Percentiles rank a stretch among this genome's conserved stretches.
Conservation (phyloP, 2,329 filamentous ascomycete species). For the Cordyceps cateniannulata region DNA sequence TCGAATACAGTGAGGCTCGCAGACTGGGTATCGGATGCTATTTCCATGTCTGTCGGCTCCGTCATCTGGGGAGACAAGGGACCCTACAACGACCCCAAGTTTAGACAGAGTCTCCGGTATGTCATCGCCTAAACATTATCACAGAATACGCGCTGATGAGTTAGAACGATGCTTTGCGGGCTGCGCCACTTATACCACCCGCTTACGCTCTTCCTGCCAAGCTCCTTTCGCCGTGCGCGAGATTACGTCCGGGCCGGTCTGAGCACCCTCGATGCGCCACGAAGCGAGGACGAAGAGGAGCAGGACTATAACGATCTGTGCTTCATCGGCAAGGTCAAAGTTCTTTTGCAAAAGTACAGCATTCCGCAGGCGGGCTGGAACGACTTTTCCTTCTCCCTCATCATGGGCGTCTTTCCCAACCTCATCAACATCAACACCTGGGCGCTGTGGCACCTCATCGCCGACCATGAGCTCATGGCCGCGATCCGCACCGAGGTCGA, state of each 20-base stretch:
- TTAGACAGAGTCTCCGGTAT: constrained; percentile 5
- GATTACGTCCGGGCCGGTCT: constrained; percentile 4
- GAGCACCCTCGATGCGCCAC: constrained; percentile 1
- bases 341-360: background rate
- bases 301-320: background rate
- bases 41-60: constrained; percentile 6
- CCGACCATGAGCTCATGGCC: background rate
- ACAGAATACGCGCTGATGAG: background rate
- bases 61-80: constrained; percentile 10
- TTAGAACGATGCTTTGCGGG: constrained; percentile 3
- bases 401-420: constrained; percentile 9
- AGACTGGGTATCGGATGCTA: background rate
- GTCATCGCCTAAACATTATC: background rate
- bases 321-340: constrained; percentile 7
- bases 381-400: constrained; percentile 11
- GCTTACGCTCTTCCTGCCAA: constrained; percentile 2
- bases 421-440: constrained; percentile 9
- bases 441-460: constrained; percentile 10
- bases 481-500: constrained; percentile 2
- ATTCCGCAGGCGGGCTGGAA: constrained; percentile 4
- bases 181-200: constrained; percentile 1
- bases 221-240: background rate
- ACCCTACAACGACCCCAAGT: background rate
- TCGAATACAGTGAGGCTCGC: background rate
- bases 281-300: background rate